phyloP scores from a whole-genome alignment of 2,329 filamentous ascomycete genomes.

The Penicillium expansum region DNA sequence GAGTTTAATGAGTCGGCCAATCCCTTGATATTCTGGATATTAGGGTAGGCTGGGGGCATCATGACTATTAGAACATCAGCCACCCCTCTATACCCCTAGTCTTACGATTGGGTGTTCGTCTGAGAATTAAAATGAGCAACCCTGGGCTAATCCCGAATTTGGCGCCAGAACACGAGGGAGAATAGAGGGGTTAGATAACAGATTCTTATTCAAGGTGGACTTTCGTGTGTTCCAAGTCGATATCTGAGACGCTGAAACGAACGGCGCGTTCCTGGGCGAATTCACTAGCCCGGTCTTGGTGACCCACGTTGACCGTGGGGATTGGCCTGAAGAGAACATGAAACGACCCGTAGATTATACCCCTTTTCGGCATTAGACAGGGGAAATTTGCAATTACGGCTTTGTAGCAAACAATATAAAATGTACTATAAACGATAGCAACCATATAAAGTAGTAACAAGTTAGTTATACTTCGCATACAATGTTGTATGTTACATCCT shows the following conservation, averaged over 20 bases:
- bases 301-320: slow-evolving; percentile 15
- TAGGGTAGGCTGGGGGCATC: slow-evolving; percentile 4
- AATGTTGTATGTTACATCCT: neutral
- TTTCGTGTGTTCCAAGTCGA: neutral
- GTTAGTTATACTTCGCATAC: no score
- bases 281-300: slow-evolving; percentile 12
- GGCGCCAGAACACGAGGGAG: neutral
- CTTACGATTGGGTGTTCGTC: slow-evolving; percentile 3
- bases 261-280: slow-evolving; percentile 8
- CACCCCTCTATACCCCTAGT: neutral
- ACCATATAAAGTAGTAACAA: no score
- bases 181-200: neutral
- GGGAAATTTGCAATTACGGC: neutral
- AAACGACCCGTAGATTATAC: slow-evolving; percentile 15
- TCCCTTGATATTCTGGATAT: slow-evolving; percentile 19
- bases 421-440: no score
- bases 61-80: neutral
- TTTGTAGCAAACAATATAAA: neutral
- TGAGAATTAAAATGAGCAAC: neutral
- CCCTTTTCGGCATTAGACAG: neutral
- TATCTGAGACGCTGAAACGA: slow-evolving; percentile 6
- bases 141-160: neutral
- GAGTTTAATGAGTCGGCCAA: slow-evolving; percentile 19
- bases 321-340: slow-evolving; percentile 21
- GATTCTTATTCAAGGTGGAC: neutral